Conservation (phyloP, 2,329 filamentous ascomycete genomes). For the Xylariaceae sp. region DNA sequence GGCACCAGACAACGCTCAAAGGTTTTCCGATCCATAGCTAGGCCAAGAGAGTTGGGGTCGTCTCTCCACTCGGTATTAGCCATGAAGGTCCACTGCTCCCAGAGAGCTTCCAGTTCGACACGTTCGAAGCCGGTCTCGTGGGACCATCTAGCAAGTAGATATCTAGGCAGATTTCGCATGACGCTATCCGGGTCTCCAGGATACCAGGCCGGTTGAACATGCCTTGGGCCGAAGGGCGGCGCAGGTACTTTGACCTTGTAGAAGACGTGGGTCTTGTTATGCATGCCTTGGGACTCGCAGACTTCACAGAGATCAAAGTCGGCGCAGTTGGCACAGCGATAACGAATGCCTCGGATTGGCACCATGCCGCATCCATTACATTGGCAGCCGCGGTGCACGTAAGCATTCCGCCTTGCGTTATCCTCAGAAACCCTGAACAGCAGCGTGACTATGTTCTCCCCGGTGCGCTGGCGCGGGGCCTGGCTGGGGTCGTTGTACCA, state of each 20-base stretch:
- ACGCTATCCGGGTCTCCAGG: constrained; percentile 82
- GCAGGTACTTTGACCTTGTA: constrained; percentile 94
- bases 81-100: constrained; percentile 96
- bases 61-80: constrained; percentile 83
- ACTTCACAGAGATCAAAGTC: constrained; percentile 96
- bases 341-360: constrained; percentile 90
- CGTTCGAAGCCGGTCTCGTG: constrained; percentile 80
- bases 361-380: constrained; percentile 89
- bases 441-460: constrained; percentile 82
- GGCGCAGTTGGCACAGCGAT: constrained; percentile 92
- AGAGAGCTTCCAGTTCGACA: constrained; percentile 88
- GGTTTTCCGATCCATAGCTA: constrained; percentile 89
- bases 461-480: constrained; percentile 56
- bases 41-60: constrained; percentile 76
- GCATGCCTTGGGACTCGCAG: constrained; percentile 80
- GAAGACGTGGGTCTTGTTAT: constrained; percentile 92
- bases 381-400: constrained; percentile 88
- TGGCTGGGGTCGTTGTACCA: constrained; percentile 57
- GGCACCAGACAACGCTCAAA: constrained; percentile 92
- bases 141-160: constrained; percentile 71
- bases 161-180: constrained; percentile 68
- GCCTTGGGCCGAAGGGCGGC: constrained; percentile 79
- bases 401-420: constrained; percentile 84
- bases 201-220: constrained; percentile 85
- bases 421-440: constrained; percentile 94